These are phyloP conservation scores for Helianthus annuus DNA, from an alignment of 129 eudicot species.

Conservation along the genomic window HanXRQr2.0-SUNRISE NC_035441.2:33061391-33061890, in stretches of 20 bases:
- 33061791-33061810: slow-evolving; percentile 47
- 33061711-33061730: slow-evolving; percentile 38
- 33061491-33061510: no score
- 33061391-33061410: slow-evolving; percentile 89
- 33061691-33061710: no score
- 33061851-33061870: no score
- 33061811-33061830: slow-evolving; percentile 36
- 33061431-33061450: slow-evolving; percentile 7
- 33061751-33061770: slow-evolving; percentile 28
- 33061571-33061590: no score
- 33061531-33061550: slow-evolving; percentile 68
- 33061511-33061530: slow-evolving; percentile 70
- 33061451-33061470: neutral
- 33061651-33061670: no score
- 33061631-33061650: no score
- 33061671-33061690: no score
- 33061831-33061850: slow-evolving; percentile 22
- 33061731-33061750: slow-evolving; percentile 41
- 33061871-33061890: no score
- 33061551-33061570: slow-evolving; percentile 69
- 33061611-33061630: no score
- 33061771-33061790: slow-evolving; percentile 35
- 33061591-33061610: no score
- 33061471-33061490: neutral
- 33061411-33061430: slow-evolving; percentile 31